Conservation (phyloP, 2,329 filamentous ascomycete genomes). For the Rhinocladiella mackenziei region DNA sequence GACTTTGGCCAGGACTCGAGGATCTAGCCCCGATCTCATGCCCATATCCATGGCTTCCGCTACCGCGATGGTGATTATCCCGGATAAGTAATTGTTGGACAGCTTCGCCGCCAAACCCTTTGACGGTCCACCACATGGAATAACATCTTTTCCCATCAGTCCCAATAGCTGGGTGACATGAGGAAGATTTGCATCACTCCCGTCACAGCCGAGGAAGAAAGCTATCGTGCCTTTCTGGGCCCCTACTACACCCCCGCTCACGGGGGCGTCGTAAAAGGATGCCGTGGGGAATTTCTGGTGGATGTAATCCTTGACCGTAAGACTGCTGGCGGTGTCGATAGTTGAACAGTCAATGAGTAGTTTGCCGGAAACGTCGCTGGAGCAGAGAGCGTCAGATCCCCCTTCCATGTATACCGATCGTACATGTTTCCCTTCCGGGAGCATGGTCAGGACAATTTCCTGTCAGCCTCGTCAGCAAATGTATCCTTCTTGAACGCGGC, state of each 20-base stretch:
- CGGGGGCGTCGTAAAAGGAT: slow-evolving; percentile 52
- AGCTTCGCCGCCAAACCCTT: slow-evolving; percentile 58
- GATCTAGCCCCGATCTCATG: slow-evolving; percentile 55
- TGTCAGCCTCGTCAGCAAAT: background rate
- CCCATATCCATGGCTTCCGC: slow-evolving; percentile 59
- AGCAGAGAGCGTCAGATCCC: slow-evolving; percentile 37
- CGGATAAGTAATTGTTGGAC: slow-evolving; percentile 59
- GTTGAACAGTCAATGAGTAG: slow-evolving; percentile 55
- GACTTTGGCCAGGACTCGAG: slow-evolving; percentile 50
- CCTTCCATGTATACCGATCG: slow-evolving; percentile 44
- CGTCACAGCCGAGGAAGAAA: slow-evolving; percentile 53
- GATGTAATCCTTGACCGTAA: slow-evolving; percentile 24
- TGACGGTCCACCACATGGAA: slow-evolving; percentile 52
- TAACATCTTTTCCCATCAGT: slow-evolving; percentile 53
- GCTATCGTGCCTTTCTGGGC: slow-evolving; percentile 50
- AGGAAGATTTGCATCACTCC: slow-evolving; percentile 44
- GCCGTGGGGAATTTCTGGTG: slow-evolving; percentile 30
- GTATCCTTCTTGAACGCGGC: background rate
- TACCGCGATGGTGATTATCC: slow-evolving; percentile 56
- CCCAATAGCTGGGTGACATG: slow-evolving; percentile 44
- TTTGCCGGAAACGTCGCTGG: slow-evolving; percentile 42
- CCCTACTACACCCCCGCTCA: slow-evolving; percentile 51
- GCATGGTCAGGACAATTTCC: slow-evolving; percentile 39
- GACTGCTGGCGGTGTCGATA: slow-evolving; percentile 49
- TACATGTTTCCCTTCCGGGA: slow-evolving; percentile 37